phyloP scores from a whole-genome alignment of 169 alveolate species.

The Plasmodium yoelii region DNA sequence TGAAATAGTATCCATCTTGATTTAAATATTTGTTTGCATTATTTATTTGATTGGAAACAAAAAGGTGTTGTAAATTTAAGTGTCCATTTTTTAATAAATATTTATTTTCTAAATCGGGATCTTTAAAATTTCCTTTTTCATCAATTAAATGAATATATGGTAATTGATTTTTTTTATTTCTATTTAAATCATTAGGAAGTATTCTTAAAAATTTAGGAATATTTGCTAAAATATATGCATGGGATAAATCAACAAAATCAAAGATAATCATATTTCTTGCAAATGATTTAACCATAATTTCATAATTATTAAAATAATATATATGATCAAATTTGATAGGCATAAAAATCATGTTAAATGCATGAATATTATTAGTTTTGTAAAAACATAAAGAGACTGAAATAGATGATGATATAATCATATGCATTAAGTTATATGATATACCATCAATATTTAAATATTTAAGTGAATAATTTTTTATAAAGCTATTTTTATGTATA shows the following conservation, averaged over 20 bases:
- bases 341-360: constrained; percentile 71
- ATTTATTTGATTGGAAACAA: constrained; percentile 45
- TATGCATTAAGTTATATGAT: constrained; percentile 40
- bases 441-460: constrained; percentile 17
- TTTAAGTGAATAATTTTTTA: constrained; percentile 28
- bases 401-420: constrained; percentile 58
- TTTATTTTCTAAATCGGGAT: constrained; percentile 26
- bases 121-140: constrained; percentile 34
- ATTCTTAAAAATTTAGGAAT: constrained; percentile 64
- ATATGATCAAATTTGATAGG: constrained; percentile 56
- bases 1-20: constrained; percentile 32
- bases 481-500: constrained; percentile 48
- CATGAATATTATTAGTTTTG: constrained; percentile 67
- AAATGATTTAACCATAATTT: constrained; percentile 66
- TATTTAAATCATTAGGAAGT: constrained; percentile 55
- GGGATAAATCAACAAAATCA: constrained; percentile 70
- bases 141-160: constrained; percentile 58
- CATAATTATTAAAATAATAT: constrained; percentile 57
- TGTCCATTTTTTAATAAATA: constrained; percentile 58
- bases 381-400: constrained; percentile 47
- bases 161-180: constrained; percentile 21
- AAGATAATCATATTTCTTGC: constrained; percentile 69
- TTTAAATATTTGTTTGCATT: neutral
- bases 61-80: constrained; percentile 36
- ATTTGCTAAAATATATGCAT: constrained; percentile 66